phyloP scores from a whole-genome alignment of 306 rosid species.

The Trifolium fragiferum region DNA sequence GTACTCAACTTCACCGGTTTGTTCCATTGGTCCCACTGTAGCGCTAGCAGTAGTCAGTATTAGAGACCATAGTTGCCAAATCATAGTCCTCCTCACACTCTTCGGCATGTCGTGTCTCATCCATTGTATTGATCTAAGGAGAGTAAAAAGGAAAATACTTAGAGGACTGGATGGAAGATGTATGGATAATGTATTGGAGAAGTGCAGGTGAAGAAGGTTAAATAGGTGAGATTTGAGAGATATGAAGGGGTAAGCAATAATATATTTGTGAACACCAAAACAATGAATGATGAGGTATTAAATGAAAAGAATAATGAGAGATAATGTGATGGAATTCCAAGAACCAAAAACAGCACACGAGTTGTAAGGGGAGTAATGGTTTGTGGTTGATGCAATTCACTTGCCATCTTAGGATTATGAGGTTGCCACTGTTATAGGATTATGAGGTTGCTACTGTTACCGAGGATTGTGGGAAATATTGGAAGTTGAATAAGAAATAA shows the following conservation, averaged over 20 bases:
- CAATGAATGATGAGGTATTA: neutral
- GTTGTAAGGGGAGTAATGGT: neutral
- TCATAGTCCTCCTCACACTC: neutral
- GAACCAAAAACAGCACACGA: neutral
- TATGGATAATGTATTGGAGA: neutral
- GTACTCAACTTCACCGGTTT: neutral
- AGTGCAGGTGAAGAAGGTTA: neutral
- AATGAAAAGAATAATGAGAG: neutral
- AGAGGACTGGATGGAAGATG: neutral
- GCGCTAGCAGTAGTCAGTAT: no score
- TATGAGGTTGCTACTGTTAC: neutral
- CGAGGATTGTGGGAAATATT: no score
- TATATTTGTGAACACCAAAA: neutral
- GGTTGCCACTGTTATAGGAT: neutral
- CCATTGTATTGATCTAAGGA: neutral
- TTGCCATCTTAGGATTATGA: neutral
- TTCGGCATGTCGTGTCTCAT: no score
- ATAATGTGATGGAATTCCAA: neutral
- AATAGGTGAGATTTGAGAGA: neutral
- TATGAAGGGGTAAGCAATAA: neutral
- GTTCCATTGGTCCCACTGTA: neutral
- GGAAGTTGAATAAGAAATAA: no score
- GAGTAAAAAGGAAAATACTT: no score
- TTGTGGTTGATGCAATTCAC: neutral
- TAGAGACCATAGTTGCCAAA: neutral